Evolutionary conservation across 768 basidiomycete genomes (phyloP).

Genomic region (Psilocybe sp.): DNA sequence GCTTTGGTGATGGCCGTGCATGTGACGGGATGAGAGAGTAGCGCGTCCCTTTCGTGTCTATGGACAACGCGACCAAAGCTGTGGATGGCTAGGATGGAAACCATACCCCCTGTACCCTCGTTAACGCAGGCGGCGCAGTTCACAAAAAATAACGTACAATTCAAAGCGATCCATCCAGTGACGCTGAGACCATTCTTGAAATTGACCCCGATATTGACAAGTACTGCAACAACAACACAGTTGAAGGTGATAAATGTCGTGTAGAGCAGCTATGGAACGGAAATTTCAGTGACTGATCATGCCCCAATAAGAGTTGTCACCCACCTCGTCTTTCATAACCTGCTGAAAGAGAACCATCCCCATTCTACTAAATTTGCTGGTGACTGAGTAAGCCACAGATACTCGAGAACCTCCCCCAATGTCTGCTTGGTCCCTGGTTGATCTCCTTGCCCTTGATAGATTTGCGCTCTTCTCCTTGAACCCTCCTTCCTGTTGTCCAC

Average conservation of each 20-base stretch:
- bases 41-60: slow-evolving; percentile 57
- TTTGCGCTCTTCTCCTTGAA: not conserved
- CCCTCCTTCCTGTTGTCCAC: not conserved
- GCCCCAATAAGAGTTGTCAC: slow-evolving; percentile 7
- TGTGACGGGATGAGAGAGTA: slow-evolving; percentile 45
- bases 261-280: slow-evolving; percentile 42
- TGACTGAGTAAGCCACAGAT: slow-evolving; percentile 20
- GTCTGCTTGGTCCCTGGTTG: not conserved
- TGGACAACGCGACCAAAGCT: slow-evolving; percentile 58
- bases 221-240: slow-evolving; percentile 44
- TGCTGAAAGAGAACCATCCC: slow-evolving; percentile 50
- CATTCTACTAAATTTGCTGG: slow-evolving; percentile 44
- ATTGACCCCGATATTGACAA: slow-evolving; percentile 50
- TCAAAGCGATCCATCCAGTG: slow-evolving; percentile 50
- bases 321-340: slow-evolving; percentile 65
- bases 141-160: slow-evolving; percentile 38
- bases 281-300: not conserved
- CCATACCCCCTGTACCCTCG: slow-evolving; percentile 43
- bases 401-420: slow-evolving; percentile 3
- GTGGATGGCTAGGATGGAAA: slow-evolving; percentile 55
- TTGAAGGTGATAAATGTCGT: slow-evolving; percentile 50
- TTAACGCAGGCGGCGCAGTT: not conserved
- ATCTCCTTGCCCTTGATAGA: not conserved
- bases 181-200: slow-evolving; percentile 42
- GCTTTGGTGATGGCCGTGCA: slow-evolving; percentile 35